Conservation (phyloP, 2,329 filamentous ascomycete species). For the Aphanocladium album region DNA sequence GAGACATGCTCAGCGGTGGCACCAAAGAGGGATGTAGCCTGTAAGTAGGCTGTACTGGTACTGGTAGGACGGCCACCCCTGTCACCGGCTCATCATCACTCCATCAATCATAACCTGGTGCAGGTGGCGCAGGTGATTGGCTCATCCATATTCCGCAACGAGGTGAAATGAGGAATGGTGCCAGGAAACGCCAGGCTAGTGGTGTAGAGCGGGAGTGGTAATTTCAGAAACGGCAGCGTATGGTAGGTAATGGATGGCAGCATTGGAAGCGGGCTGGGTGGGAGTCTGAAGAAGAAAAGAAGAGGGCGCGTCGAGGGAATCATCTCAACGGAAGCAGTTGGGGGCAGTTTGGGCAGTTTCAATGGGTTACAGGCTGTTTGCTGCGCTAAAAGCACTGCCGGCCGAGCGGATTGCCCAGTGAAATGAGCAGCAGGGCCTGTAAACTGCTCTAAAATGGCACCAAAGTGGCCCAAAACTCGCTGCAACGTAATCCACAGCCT, state of each 20-base stretch:
- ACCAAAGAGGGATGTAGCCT: background rate
- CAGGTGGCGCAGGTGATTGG: background rate
- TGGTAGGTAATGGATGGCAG: background rate
- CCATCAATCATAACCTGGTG: background rate
- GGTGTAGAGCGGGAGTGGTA: background rate
- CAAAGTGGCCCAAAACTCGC: background rate
- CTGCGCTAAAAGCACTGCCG: background rate
- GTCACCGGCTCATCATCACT: background rate
- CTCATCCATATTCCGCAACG: background rate
- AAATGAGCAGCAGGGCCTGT: background rate
- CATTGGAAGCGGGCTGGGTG: background rate
- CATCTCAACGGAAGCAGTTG: no score
- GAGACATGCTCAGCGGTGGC: background rate
- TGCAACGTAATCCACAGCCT: constrained; percentile 4
- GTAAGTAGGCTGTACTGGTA: no score
- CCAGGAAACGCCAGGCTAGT: no score
- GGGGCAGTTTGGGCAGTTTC: background rate
- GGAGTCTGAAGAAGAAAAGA: background rate
- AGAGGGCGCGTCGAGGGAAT: no score
- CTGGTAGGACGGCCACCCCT: background rate
- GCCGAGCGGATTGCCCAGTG: background rate
- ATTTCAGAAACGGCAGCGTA: background rate
- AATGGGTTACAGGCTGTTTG: background rate
- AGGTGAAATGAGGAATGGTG: background rate
- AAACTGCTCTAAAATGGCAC: background rate